A percentile compares a stretch with the other conserved stretches of the same genome.
These are phyloP conservation scores for Apiospora hydei DNA, from an alignment of 2,329 filamentous ascomycete species.

Conservation along the genomic window DNA sequence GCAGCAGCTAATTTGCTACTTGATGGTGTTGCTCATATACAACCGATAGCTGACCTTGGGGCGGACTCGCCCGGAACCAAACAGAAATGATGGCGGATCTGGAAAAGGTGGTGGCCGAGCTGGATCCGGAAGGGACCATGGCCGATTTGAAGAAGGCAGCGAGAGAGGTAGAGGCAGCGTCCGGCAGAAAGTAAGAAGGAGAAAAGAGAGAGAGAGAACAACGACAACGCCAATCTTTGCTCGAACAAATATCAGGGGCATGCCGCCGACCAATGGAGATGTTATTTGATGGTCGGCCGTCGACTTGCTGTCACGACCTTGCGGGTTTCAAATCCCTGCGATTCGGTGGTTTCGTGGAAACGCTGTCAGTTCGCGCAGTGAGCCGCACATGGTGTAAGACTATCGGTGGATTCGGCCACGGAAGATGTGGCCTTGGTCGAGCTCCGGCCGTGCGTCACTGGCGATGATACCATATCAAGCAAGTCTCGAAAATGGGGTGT, in stretches of 20 bases:
- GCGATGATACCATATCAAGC: not conserved
- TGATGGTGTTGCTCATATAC: too few species aligned
- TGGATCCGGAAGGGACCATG: not conserved
- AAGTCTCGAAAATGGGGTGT: not conserved
- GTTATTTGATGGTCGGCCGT: not conserved
- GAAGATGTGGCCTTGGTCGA: not conserved
- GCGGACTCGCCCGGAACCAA: too few species aligned
- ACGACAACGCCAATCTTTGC: not conserved
- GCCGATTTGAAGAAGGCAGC: not conserved
- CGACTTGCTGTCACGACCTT: not conserved
- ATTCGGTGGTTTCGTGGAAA: not conserved
- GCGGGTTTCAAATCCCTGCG: not conserved
- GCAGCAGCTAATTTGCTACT: not conserved
- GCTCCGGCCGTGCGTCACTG: not conserved
- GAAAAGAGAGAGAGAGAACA: not conserved
- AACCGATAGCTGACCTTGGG: too few species aligned
- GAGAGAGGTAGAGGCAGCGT: constrained; percentile 7
- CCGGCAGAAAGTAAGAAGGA: not conserved
- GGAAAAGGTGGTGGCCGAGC: constrained; percentile 23
- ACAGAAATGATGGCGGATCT: constrained; percentile 27
- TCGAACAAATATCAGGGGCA: not conserved
- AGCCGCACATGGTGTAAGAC: not conserved
- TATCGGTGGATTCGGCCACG: too few species aligned
- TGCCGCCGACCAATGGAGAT: not conserved
- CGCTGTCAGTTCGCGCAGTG: not conserved